Percentiles rank a stretch among this genome's conserved stretches.
phyloP scores from a whole-genome alignment of 2,329 filamentous ascomycete species.

The Fusarium chlamydosporum region DNA sequence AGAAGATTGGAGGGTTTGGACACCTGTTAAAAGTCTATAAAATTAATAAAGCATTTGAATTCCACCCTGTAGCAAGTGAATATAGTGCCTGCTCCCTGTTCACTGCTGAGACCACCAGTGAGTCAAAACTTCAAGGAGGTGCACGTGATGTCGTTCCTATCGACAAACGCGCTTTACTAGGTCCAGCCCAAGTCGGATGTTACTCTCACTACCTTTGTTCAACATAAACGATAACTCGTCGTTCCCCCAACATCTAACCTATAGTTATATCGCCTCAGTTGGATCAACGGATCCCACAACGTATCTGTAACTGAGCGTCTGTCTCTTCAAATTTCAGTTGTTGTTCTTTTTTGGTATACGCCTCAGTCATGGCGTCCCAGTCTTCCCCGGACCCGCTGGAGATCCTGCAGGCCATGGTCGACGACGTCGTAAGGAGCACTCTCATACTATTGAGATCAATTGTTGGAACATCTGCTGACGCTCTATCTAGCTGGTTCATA shows the following conservation, averaged over 20 bases:
- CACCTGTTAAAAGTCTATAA: too few species aligned
- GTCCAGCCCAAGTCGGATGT: not conserved
- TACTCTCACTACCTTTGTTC: constrained; percentile 21
- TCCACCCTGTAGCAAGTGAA: too few species aligned
- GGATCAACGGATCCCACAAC: not conserved
- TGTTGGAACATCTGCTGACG: constrained; percentile 17
- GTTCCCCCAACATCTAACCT: constrained; percentile 9
- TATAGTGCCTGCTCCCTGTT: not conserved
- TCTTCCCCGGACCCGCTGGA: constrained; percentile 60
- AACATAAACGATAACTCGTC: constrained; percentile 33
- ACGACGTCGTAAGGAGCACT: constrained; percentile 65
- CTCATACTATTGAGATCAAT: constrained; percentile 3
- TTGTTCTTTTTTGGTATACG: not conserved
- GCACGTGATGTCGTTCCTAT: constrained; percentile 42
- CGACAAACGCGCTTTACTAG: constrained; percentile 9
- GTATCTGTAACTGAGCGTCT: not conserved
- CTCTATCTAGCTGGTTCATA: constrained; percentile 67
- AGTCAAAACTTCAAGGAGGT: constrained; percentile 7
- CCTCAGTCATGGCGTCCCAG: constrained; percentile 52
- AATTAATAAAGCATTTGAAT: too few species aligned
- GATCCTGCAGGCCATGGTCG: constrained; percentile 66
- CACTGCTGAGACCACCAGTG: constrained; percentile 16
- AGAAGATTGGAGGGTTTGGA: too few species aligned
- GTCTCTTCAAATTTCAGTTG: not conserved
- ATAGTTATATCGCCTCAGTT: not conserved